These are phyloP conservation scores for Tylopilus balloui DNA, from an alignment of 768 basidiomycete species.

Conservation along the genomic window DNA sequence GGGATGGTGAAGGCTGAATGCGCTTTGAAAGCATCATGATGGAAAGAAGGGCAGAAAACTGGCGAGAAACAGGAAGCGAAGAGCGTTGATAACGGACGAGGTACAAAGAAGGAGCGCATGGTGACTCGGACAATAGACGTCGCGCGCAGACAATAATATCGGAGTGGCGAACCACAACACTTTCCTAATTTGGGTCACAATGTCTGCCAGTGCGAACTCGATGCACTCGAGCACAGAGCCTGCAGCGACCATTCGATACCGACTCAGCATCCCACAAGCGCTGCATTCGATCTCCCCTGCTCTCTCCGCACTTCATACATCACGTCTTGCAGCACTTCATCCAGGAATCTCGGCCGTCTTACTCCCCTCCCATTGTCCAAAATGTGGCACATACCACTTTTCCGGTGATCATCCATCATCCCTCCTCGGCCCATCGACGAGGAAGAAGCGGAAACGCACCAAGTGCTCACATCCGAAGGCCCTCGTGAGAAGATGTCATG, in stretches of 20 bases:
- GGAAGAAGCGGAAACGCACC: conserved; percentile 15
- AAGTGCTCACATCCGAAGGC: background rate
- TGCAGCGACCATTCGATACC: conserved; percentile 39
- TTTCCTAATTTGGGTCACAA: conserved; percentile 26
- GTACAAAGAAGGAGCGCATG: conserved; percentile 11
- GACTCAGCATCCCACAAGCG: conserved; percentile 43
- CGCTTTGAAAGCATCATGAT: conserved; percentile 28
- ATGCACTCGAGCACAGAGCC: conserved; percentile 5
- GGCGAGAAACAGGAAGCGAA: background rate
- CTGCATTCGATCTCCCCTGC: conserved; percentile 49
- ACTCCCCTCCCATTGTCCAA: conserved; percentile 38
- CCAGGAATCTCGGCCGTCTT: conserved; percentile 23
- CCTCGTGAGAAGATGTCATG: conserved; percentile 16
- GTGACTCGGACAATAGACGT: conserved; percentile 6
- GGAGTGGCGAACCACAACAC: conserved; percentile 24
- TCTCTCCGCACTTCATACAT: conserved; percentile 60
- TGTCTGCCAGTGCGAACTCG: background rate
- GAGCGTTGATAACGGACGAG: conserved; percentile 8
- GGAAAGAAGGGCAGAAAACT: background rate
- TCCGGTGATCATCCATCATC: conserved; percentile 37
- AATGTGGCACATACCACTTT: conserved; percentile 51
- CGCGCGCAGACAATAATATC: conserved; percentile 17
- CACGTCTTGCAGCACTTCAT: conserved; percentile 34
- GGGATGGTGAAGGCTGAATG: conserved; percentile 16
- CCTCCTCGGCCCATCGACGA: conserved; percentile 26